Percentiles rank a stretch among this genome's conserved stretches.
phyloP scores from a whole-genome alignment of 129 eudicot species.

The Cynara cardunculus region DNA sequence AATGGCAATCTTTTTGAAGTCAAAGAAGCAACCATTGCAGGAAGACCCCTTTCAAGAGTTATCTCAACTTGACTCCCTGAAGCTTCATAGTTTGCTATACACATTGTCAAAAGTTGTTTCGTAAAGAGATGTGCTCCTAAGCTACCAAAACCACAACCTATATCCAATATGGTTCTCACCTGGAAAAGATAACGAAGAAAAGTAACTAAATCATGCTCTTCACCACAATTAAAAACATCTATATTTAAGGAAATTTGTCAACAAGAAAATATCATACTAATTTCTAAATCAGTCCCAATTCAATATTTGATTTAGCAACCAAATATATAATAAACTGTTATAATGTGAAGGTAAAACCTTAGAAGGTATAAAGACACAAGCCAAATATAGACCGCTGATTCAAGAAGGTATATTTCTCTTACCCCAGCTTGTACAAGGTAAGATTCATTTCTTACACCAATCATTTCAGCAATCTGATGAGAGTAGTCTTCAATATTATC shows the following conservation, averaged over 20 bases:
- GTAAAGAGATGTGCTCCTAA: slow-evolving; percentile 92
- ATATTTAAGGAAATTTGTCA: background rate
- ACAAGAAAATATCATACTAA: background rate
- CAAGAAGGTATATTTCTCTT: slow-evolving; percentile 33
- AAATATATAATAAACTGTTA: background rate
- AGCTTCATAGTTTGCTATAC: slow-evolving; percentile 90
- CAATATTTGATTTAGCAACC: background rate
- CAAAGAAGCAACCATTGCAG: slow-evolving; percentile 93
- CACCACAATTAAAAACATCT: background rate
- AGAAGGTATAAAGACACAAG: background rate
- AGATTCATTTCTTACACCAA: slow-evolving; percentile 86
- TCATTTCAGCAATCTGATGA: slow-evolving; percentile 98
- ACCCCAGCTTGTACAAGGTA: slow-evolving; percentile 86
- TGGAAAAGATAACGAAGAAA: slow-evolving; percentile 28
- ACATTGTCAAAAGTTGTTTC: slow-evolving; percentile 72
- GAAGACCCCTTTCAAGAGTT: slow-evolving; percentile 97
- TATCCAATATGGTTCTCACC: slow-evolving; percentile 91
- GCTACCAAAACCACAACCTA: slow-evolving; percentile 98
- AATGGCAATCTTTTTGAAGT: slow-evolving; percentile 74
- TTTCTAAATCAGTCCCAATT: background rate
- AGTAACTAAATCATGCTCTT: background rate
- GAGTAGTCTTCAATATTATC: slow-evolving; percentile 86
- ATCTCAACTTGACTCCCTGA: slow-evolving; percentile 99
- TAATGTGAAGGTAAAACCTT: background rate
- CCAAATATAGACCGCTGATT: background rate